Conservation (phyloP, 2,329 filamentous ascomycete species). For the Teratosphaeria gauchensis region DNA sequence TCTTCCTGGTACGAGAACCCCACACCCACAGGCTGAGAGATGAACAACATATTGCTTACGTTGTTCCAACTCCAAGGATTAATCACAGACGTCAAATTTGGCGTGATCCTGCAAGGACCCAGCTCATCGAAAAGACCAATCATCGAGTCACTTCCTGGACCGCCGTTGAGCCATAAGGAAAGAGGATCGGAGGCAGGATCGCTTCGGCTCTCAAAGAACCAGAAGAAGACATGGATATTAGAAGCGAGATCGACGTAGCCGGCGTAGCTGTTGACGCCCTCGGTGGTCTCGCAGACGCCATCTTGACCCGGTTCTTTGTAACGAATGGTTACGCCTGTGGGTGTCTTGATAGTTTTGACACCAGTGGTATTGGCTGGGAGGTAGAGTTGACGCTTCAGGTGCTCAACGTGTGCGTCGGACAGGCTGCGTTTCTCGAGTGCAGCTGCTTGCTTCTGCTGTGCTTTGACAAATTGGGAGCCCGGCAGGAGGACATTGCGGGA, state of each 20-base stretch:
- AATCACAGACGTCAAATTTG: slow-evolving; percentile 39
- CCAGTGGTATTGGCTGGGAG: slow-evolving; percentile 32
- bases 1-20: slow-evolving; percentile 45
- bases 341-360: slow-evolving; percentile 35
- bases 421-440: not conserved
- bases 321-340: slow-evolving; percentile 36
- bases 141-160: slow-evolving; percentile 50
- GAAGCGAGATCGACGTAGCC: slow-evolving; percentile 27
- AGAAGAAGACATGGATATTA: slow-evolving; percentile 44
- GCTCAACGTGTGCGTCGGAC: not conserved
- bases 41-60: slow-evolving; percentile 46
- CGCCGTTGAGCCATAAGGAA: slow-evolving; percentile 53
- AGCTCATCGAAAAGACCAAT: slow-evolving; percentile 47
- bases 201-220: slow-evolving; percentile 47
- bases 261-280: slow-evolving; percentile 40
- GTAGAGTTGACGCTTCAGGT: slow-evolving; percentile 11
- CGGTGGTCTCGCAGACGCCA: slow-evolving; percentile 41
- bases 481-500: slow-evolving; percentile 1
- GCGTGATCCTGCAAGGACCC: slow-evolving; percentile 36
- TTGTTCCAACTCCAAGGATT: slow-evolving; percentile 55
- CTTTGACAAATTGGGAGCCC: not conserved
- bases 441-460: not conserved
- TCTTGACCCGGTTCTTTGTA: slow-evolving; percentile 42
- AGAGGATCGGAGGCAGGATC: slow-evolving; percentile 44
- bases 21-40: slow-evolving; percentile 50